Percentiles rank a stretch among this genome's conserved stretches.
These are phyloP conservation scores for Knufia petricola DNA, from an alignment of 2,329 filamentous ascomycete genomes.

Conservation along the genomic window DNA sequence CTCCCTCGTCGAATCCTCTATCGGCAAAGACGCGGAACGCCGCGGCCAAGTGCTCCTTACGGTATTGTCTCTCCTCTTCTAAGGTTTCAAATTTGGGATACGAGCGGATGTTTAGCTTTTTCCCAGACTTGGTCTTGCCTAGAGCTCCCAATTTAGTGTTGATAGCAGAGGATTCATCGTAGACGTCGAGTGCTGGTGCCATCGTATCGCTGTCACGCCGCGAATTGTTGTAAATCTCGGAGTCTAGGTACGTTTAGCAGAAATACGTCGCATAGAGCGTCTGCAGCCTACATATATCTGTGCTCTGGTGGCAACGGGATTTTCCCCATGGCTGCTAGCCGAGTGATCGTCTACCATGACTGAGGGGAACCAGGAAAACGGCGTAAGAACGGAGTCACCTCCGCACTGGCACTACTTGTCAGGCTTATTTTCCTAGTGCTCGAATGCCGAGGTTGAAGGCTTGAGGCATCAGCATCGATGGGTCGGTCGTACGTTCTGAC, in stretches of 20 bases:
- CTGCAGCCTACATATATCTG: no score
- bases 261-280: no score
- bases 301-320: no score
- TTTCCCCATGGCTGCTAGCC: no score
- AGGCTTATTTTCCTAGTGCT: no score
- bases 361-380: background rate
- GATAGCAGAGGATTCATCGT: constrained; percentile 28
- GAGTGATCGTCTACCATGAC: no score
- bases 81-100: constrained; percentile 36
- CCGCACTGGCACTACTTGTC: no score
- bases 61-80: constrained; percentile 34
- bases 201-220: constrained; percentile 19
- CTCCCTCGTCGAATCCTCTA: constrained; percentile 32
- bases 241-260: background rate
- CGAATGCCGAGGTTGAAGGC: no score
- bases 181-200: constrained; percentile 31
- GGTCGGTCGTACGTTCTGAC: no score
- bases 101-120: constrained; percentile 37
- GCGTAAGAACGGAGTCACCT: background rate
- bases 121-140: constrained; percentile 38
- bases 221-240: background rate
- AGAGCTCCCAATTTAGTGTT: constrained; percentile 38
- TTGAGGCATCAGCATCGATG: background rate
- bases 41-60: constrained; percentile 39
- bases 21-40: constrained; percentile 37